Conservation (phyloP, 345 rosid species). For the Arabis hirsuta region DNA sequence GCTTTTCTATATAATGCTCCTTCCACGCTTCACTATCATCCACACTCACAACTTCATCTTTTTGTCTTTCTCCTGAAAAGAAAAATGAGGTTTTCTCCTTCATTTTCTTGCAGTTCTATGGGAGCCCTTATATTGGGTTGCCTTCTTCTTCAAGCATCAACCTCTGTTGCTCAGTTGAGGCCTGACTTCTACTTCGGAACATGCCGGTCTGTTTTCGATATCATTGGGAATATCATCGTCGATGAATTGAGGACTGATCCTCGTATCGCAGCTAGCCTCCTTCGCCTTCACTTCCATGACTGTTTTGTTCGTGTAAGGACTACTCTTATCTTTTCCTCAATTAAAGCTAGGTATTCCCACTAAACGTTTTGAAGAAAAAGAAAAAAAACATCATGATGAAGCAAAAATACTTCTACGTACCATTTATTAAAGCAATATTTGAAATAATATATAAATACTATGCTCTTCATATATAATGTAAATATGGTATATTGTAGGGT, state of each 20-base stretch:
- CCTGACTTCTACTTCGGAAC: slow-evolving; percentile 35
- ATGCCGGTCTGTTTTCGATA: slow-evolving; percentile 22
- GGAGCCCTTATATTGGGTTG: slow-evolving; percentile 41
- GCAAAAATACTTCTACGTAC: not conserved
- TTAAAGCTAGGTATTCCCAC: too few relatives aligned
- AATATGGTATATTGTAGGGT: slow-evolving; percentile 45
- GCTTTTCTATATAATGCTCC: slow-evolving; percentile 34
- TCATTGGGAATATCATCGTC: slow-evolving; percentile 29
- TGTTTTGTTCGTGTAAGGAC: slow-evolving; percentile 41
- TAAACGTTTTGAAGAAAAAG: too few relatives aligned
- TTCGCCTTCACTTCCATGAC: slow-evolving; percentile 45
- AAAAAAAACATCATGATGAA: not conserved
- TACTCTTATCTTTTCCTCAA: not conserved
- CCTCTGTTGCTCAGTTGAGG: slow-evolving; percentile 36
- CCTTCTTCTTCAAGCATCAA: slow-evolving; percentile 41
- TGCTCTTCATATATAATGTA: not conserved
- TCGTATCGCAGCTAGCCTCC: slow-evolving; percentile 44
- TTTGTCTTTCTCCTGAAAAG: not conserved
- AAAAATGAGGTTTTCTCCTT: slow-evolving; percentile 28
- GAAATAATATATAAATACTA: not conserved
- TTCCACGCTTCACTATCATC: slow-evolving; percentile 14
- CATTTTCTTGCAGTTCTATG: slow-evolving; percentile 29
- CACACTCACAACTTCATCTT: slow-evolving; percentile 16
- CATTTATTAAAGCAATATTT: not conserved
- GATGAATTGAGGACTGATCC: slow-evolving; percentile 26